Percentiles rank a stretch among this genome's conserved stretches.
These are phyloP conservation scores for Stereocaulon alpinum DNA, from an alignment of 495 filamentous ascomycete genomes.

Conservation along the genomic window DNA sequence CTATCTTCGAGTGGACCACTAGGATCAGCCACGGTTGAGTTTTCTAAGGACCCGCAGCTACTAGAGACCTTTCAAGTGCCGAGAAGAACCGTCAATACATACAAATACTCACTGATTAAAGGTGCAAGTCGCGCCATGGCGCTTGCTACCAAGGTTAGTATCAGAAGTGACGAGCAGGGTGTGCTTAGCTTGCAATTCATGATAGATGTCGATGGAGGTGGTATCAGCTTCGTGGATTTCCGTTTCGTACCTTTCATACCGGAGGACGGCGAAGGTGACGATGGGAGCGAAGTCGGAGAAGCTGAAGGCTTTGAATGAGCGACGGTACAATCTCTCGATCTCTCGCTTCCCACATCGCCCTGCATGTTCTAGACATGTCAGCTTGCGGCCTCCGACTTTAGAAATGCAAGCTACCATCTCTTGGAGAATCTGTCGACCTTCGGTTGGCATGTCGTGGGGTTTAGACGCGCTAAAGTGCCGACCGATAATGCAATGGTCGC, in stretches of 20 bases:
- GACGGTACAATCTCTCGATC: neutral
- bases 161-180: conserved; percentile 75
- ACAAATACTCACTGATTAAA: conserved; percentile 76
- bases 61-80: conserved; percentile 66
- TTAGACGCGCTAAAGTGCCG: neutral
- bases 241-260: conserved; percentile 60
- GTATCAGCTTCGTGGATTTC: conserved; percentile 67
- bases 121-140: conserved; percentile 80
- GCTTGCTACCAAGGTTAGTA: conserved; percentile 81
- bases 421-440: neutral
- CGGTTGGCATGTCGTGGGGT: neutral
- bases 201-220: conserved; percentile 50
- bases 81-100: conserved; percentile 35
- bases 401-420: neutral
- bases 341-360: neutral
- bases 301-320: conserved; percentile 20
- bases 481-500: neutral
- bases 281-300: conserved; percentile 26
- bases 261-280: conserved; percentile 47
- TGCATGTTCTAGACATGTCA: neutral
- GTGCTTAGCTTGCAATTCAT: conserved; percentile 95
- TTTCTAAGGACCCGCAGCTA: conserved; percentile 60
- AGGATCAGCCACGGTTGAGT: conserved; percentile 75
- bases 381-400: neutral
- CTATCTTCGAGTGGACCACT: conserved; percentile 65